phyloP scores from a whole-genome alignment of 1,284 basidiomycete genomes.

The Cryptococcus wingfieldii region DNA sequence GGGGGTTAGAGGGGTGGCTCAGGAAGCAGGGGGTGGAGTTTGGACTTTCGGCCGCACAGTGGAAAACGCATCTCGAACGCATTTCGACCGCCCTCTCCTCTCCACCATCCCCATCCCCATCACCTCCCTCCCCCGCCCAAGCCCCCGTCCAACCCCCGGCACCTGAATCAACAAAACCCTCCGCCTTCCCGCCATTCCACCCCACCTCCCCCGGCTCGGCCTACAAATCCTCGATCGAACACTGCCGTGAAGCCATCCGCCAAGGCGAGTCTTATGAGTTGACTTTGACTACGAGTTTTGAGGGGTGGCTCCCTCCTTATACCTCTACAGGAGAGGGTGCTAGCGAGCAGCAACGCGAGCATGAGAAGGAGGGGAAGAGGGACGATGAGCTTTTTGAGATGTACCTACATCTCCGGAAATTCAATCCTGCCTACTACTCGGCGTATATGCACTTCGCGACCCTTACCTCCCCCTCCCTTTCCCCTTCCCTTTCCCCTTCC shows the following conservation, averaged over 20 bases:
- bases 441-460: constrained; percentile 68
- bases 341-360: too few relatives aligned
- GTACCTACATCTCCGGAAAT: constrained; percentile 59
- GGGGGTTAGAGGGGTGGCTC: constrained; percentile 36
- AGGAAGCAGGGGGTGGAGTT: constrained; percentile 23
- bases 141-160: background rate
- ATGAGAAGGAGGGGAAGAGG: too few relatives aligned
- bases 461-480: constrained; percentile 19
- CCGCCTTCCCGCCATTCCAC: constrained; percentile 31
- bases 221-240: constrained; percentile 70
- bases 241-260: constrained; percentile 70
- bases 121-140: background rate
- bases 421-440: constrained; percentile 89
- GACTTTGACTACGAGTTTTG: constrained; percentile 68
- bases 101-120: background rate
- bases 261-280: constrained; percentile 94
- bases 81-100: constrained; percentile 10
- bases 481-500: constrained; percentile 14
- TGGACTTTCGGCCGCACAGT: constrained; percentile 23
- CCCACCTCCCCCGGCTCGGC: constrained; percentile 42
- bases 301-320: too few relatives aligned
- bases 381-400: constrained; percentile 30
- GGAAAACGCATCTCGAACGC: constrained; percentile 14
- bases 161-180: too few relatives aligned
- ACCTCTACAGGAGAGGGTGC: too few relatives aligned